These are phyloP conservation scores for Anthostomella pinea DNA, from an alignment of 2,329 filamentous ascomycete species.

Conservation along the genomic window DNA sequence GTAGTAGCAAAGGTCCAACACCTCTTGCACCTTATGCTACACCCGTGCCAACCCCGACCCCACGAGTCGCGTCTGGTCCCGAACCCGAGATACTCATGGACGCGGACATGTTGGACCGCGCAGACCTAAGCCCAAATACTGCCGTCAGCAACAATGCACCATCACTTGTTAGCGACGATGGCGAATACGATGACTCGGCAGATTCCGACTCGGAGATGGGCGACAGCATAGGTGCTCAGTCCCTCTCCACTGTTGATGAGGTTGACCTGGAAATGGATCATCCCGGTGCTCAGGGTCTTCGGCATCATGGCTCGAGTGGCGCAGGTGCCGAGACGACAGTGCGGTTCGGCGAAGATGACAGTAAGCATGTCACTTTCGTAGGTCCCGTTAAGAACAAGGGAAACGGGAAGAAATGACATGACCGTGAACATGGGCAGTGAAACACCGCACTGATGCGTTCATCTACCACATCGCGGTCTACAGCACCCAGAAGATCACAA, in stretches of 20 bases:
- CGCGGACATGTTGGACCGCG: slow-evolving; percentile 52
- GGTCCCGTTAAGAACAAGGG: slow-evolving; percentile 45
- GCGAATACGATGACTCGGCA: slow-evolving; percentile 72
- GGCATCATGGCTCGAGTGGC: slow-evolving; percentile 38
- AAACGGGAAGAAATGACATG: slow-evolving; percentile 34
- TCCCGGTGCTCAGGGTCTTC: slow-evolving; percentile 41
- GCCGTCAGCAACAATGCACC: slow-evolving; percentile 73
- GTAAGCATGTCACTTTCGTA: slow-evolving; percentile 56
- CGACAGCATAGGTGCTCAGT: slow-evolving; percentile 56
- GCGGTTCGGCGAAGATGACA: slow-evolving; percentile 52
- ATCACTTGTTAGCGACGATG: slow-evolving; percentile 76
- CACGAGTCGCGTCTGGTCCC: slow-evolving; percentile 25
- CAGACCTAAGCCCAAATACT: slow-evolving; percentile 67
- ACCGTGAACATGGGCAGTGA: slow-evolving; percentile 14
- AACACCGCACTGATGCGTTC: slow-evolving; percentile 3
- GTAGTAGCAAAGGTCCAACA: slow-evolving; percentile 56
- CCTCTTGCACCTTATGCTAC: slow-evolving; percentile 40
- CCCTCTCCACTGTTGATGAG: slow-evolving; percentile 59
- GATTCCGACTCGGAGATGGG: slow-evolving; percentile 56
- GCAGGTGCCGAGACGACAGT: slow-evolving; percentile 38
- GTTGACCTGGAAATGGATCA: slow-evolving; percentile 60
- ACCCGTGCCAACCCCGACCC: slow-evolving; percentile 34
- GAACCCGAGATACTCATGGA: slow-evolving; percentile 35
- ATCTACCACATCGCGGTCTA: no score
- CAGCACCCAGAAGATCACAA: no score